Evolutionary conservation across 2,329 filamentous ascomycete species (phyloP).

Genomic region (Cytospora piceae): DNA sequence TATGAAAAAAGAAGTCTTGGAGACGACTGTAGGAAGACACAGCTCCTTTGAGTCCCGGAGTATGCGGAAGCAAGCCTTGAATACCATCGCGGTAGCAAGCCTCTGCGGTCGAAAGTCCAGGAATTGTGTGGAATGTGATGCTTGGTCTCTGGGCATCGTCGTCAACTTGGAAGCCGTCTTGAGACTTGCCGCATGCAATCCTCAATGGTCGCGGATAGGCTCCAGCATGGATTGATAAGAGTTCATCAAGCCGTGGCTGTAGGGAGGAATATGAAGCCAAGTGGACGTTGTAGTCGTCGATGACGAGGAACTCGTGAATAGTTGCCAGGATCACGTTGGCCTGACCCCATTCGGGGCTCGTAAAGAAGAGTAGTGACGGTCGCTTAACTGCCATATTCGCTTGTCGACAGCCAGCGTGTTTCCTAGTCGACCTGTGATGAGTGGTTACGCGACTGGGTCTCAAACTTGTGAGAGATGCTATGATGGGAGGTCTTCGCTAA

Average conservation of each 20-base stretch:
- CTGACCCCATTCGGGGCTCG: slow-evolving; percentile 21
- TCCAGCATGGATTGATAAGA: slow-evolving; percentile 1
- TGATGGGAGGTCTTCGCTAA: neutral
- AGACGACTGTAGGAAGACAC: slow-evolving; percentile 14
- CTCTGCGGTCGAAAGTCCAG: slow-evolving; percentile 14
- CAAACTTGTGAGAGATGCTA: neutral
- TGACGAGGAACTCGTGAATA: slow-evolving; percentile 17
- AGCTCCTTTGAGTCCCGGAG: slow-evolving; percentile 14
- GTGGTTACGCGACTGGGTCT: neutral
- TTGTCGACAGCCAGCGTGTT: neutral
- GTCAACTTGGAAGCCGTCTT: neutral
- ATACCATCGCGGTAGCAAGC: slow-evolving; percentile 15
- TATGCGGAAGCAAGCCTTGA: slow-evolving; percentile 3
- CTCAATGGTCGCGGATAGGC: slow-evolving; percentile 12
- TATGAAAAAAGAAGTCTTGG: slow-evolving; percentile 11
- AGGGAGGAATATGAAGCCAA: slow-evolving; percentile 12
- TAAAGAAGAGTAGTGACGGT: slow-evolving; percentile 14
- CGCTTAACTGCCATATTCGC: slow-evolving; percentile 3
- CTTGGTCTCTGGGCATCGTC: slow-evolving; percentile 3
- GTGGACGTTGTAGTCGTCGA: slow-evolving; percentile 14
- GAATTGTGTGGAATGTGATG: slow-evolving; percentile 18
- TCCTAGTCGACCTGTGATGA: neutral
- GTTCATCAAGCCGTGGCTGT: neutral
- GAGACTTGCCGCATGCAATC: neutral
- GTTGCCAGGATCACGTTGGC: slow-evolving; percentile 20